Evolutionary conservation across 177 flowering plant genomes (phyloP).

Genomic region (Vitis hybrid): DNA sequence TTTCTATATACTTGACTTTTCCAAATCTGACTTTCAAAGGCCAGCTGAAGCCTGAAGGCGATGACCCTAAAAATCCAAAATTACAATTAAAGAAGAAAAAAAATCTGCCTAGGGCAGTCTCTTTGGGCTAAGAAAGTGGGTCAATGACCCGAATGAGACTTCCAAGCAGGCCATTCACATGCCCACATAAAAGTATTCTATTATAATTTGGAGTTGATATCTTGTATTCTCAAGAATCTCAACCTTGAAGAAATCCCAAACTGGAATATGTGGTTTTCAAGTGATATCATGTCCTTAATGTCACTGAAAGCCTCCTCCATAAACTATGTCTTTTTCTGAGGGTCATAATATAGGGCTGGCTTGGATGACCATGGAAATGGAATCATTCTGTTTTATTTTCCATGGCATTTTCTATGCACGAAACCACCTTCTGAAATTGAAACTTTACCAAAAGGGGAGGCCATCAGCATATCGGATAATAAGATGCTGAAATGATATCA

Average conservation of each 20-base stretch:
- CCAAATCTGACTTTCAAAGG: conserved; percentile 19
- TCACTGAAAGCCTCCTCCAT: neutral
- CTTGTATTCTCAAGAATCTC: conserved; percentile 1
- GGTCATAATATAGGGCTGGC: conserved; percentile 15
- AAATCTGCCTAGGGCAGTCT: conserved; percentile 1
- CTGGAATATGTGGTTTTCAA: conserved; percentile 23
- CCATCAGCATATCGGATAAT: neutral
- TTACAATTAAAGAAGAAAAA: neutral
- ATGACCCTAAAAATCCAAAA: no score
- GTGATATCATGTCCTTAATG: conserved; percentile 17
- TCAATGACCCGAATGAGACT: conserved; percentile 14
- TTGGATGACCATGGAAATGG: conserved; percentile 6
- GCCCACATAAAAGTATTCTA: neutral
- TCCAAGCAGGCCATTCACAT: conserved; percentile 7
- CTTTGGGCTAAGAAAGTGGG: conserved; percentile 16
- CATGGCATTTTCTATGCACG: neutral
- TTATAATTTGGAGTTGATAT: neutral
- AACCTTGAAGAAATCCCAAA: conserved; percentile 21
- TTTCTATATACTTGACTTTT: conserved; percentile 1
- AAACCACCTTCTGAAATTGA: neutral
- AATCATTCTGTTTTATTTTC: neutral
- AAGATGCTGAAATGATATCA: neutral
- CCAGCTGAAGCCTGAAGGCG: no score
- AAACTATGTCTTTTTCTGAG: conserved; percentile 7
- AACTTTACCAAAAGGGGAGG: neutral